These are phyloP conservation scores for Aspergillus pseudonomiae DNA, from an alignment of 2,329 filamentous ascomycete genomes.

Conservation along the genomic window DNA sequence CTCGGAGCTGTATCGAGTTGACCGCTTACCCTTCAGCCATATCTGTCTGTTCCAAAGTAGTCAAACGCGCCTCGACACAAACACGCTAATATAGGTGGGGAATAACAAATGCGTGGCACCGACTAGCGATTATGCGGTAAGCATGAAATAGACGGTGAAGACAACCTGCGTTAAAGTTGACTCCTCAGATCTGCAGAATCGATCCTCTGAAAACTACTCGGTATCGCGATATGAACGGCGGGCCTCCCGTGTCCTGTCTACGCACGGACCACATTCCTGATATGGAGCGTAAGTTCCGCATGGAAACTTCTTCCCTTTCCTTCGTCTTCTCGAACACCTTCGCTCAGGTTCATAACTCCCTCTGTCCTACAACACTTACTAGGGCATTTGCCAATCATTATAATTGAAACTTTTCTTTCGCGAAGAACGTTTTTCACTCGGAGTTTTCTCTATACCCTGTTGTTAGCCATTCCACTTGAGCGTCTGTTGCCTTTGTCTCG, in stretches of 20 bases:
- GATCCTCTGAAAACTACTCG: constrained; percentile 9
- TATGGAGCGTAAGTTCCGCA: constrained; percentile 35
- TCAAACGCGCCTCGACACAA: neutral
- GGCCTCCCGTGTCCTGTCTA: constrained; percentile 14
- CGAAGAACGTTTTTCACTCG: neutral
- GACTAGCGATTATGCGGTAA: neutral
- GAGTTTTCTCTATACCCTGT: neutral
- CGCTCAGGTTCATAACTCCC: constrained; percentile 5
- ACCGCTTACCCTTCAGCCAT: constrained; percentile 23
- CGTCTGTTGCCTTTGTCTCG: neutral
- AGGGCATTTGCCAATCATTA: neutral
- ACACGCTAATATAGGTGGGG: neutral
- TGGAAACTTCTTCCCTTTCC: constrained; percentile 39
- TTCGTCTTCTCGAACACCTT: constrained; percentile 20
- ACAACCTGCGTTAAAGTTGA: neutral
- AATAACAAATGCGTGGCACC: neutral
- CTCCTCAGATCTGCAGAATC: neutral
- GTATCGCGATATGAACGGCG: constrained; percentile 19
- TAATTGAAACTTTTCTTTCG: neutral
- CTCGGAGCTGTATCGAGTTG: neutral
- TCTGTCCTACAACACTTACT: neutral
- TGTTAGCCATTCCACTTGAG: neutral
- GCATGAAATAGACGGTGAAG: neutral
- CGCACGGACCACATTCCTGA: constrained; percentile 40
- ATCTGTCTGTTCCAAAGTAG: neutral